A percentile compares a stretch with the other conserved stretches of the same genome.
Evolutionary conservation across 495 filamentous ascomycete genomes (phyloP).

Genomic region (Talaromyces borbonicus): DNA sequence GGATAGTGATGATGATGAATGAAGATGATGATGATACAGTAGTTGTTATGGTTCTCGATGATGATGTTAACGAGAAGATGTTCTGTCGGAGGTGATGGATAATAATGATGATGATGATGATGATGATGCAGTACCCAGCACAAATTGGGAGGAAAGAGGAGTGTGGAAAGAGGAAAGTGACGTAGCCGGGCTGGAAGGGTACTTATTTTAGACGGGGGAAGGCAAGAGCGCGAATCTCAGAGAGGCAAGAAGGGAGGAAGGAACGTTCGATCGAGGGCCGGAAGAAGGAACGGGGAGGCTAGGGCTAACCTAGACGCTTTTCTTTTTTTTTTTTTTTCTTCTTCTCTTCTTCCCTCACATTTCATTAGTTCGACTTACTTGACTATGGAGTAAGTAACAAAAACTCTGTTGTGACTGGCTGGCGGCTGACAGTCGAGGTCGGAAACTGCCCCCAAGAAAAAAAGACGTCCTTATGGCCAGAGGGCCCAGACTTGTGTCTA

Average conservation of each 20-base stretch:
- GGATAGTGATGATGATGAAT: too few relatives aligned
- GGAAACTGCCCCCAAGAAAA: too few relatives aligned
- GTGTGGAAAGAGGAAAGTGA: conserved; percentile 21
- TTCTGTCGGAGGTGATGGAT: not conserved
- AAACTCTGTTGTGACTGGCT: too few relatives aligned
- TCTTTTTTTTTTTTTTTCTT: not conserved
- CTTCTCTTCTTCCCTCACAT: too few relatives aligned
- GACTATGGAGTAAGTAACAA: too few relatives aligned
- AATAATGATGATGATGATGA: not conserved
- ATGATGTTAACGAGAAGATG: too few relatives aligned
- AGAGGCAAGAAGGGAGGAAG: conserved; percentile 1
- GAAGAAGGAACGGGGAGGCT: not conserved
- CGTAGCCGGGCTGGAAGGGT: conserved; percentile 24
- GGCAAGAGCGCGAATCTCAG: conserved; percentile 17
- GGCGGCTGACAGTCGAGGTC: too few relatives aligned
- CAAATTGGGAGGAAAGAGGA: conserved; percentile 9
- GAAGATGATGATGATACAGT: too few relatives aligned
- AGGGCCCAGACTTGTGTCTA: too few relatives aligned
- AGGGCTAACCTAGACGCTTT: not conserved
- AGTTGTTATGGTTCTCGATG: too few relatives aligned
- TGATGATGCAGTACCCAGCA: conserved; percentile 9
- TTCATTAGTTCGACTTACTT: too few relatives aligned
- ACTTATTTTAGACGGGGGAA: conserved; percentile 17
- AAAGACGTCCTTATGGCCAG: too few relatives aligned
- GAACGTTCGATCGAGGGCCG: not conserved